These are phyloP conservation scores for Pyracantha coccinea DNA, from an alignment of 331 rosid genomes.

Conservation along the genomic window DNA sequence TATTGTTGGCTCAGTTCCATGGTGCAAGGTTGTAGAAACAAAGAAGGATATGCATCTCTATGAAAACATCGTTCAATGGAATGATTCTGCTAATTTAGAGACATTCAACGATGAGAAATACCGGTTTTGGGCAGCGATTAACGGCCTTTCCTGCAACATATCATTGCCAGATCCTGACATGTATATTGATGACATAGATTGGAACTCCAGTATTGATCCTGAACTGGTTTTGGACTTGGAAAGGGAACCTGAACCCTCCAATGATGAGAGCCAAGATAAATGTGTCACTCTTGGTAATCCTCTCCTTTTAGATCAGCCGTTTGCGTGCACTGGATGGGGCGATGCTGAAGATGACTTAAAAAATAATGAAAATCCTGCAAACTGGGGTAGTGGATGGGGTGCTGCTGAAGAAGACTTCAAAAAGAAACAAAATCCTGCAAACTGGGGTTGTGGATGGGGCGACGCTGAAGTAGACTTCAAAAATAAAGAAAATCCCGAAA, in stretches of 20 bases:
- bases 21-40: conserved; percentile 55
- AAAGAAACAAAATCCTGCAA: too few species aligned
- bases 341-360: conserved; percentile 29
- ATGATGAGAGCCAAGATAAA: conserved; percentile 8
- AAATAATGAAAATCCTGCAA: conserved; percentile 16
- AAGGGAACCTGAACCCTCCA: conserved; percentile 19
- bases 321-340: conserved; percentile 63
- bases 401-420: background rate
- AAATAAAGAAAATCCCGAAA: too few species aligned
- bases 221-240: conserved; percentile 56
- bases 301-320: conserved; percentile 31
- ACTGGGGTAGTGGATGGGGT: conserved; percentile 13
- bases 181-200: conserved; percentile 52
- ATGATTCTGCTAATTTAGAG: conserved; percentile 74
- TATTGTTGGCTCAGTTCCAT: conserved; percentile 51
- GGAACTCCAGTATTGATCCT: conserved; percentile 53
- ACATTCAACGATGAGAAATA: conserved; percentile 69
- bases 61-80: conserved; percentile 50
- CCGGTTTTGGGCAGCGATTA: conserved; percentile 55
- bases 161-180: conserved; percentile 63
- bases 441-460: too few species aligned
- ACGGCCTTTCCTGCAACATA: conserved; percentile 34
- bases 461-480: too few species aligned
- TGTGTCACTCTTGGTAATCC: conserved; percentile 26
- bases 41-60: conserved; percentile 43